Evolutionary conservation across 164 flowering plant genomes (phyloP).

Genomic region (Magnolia sinica): DNA sequence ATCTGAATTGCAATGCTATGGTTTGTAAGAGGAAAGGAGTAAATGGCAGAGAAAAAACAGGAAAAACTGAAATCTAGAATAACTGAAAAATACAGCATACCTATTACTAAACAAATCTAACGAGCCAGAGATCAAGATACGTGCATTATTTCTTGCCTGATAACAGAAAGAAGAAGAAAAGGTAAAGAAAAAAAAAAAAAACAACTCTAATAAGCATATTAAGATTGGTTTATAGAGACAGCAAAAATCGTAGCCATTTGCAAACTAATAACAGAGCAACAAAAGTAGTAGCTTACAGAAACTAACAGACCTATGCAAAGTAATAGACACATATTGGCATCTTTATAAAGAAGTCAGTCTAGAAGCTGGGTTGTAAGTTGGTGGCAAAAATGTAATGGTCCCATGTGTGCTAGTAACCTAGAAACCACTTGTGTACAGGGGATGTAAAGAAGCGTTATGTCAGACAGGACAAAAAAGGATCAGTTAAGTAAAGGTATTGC

Average conservation of each 20-base stretch:
- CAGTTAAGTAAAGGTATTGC: too few relatives aligned
- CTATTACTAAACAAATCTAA: conserved; percentile 72
- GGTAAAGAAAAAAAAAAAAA: not conserved
- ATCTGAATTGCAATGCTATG: conserved; percentile 37
- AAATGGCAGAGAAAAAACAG: not conserved
- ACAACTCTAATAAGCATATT: not conserved
- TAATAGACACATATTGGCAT: not conserved
- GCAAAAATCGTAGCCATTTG: not conserved
- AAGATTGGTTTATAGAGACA: not conserved
- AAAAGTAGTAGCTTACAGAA: not conserved
- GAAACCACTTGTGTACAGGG: too few relatives aligned
- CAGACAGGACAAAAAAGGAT: too few relatives aligned
- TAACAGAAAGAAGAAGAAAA: conserved; percentile 1
- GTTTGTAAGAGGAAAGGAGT: conserved; percentile 3
- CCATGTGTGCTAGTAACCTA: too few relatives aligned
- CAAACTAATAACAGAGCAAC: not conserved
- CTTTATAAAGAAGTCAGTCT: too few relatives aligned
- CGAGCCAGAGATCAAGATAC: conserved; percentile 84
- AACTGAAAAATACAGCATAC: conserved; percentile 33
- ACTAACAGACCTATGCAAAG: not conserved
- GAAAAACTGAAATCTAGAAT: not conserved
- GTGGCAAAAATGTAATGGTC: too few relatives aligned
- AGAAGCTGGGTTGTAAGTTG: too few relatives aligned
- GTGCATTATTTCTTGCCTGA: conserved; percentile 98
- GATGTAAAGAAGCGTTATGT: too few relatives aligned